phyloP scores from a whole-genome alignment of 306 rosid genomes.

The Luffa acutangula region DNA sequence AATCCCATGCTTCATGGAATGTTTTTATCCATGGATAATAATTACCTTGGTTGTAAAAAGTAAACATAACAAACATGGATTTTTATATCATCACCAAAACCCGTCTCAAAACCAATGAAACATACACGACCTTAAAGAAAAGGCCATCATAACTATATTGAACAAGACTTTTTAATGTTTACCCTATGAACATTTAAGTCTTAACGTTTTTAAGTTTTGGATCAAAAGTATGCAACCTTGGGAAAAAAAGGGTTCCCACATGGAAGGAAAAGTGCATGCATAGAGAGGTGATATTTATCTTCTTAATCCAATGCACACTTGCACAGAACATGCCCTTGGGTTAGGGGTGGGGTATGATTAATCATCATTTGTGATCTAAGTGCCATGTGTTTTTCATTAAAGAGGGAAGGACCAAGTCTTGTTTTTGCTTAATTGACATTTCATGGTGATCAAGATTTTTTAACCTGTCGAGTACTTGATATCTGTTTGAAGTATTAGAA shows the following conservation, averaged over 20 bases:
- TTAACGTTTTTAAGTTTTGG: neutral
- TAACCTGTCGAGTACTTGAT: neutral
- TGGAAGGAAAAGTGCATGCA: neutral
- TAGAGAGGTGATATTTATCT: neutral
- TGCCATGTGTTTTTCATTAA: neutral
- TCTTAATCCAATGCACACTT: neutral
- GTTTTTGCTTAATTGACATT: neutral
- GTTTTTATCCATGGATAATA: too few species aligned
- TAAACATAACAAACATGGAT: too few species aligned
- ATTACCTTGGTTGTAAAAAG: too few species aligned
- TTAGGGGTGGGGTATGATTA: neutral
- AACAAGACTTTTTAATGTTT: neutral
- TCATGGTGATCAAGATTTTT: neutral
- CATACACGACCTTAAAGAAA: too few species aligned
- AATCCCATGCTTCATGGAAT: too few species aligned
- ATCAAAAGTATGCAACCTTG: neutral
- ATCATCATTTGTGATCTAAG: neutral
- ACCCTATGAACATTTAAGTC: neutral
- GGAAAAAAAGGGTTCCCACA: neutral
- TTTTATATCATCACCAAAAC: too few species aligned
- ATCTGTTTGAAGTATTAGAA: neutral
- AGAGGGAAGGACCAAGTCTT: neutral
- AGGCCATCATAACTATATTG: neutral
- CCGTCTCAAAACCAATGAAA: too few species aligned
- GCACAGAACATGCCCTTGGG: neutral